Evolutionary conservation across 371 early-diverging fungal genomes (phyloP).

Genomic region (Mucor plumbeus): DNA sequence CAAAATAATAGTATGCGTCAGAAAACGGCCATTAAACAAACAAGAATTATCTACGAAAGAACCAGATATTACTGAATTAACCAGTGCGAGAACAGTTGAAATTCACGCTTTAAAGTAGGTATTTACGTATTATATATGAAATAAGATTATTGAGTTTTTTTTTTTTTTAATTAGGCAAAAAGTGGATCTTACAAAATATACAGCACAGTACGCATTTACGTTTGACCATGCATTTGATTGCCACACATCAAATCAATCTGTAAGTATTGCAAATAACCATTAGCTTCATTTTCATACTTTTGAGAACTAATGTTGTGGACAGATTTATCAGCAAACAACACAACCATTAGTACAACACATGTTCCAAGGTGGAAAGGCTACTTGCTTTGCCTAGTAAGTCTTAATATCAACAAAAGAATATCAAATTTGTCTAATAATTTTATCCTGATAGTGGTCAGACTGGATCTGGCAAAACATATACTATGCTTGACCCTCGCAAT

Average conservation of each 20-base stretch:
- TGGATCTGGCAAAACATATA: slow-evolving; percentile 97
- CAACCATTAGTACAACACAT: not conserved
- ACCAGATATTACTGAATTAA: slow-evolving; percentile 80
- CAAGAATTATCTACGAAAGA: slow-evolving; percentile 76
- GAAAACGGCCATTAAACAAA: slow-evolving; percentile 92
- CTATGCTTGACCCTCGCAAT: slow-evolving; percentile 90
- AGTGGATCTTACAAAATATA: slow-evolving; percentile 94
- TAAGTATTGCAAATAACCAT: not conserved
- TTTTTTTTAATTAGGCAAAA: slow-evolving; percentile 79
- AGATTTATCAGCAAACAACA: slow-evolving; percentile 27
- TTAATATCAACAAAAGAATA: not conserved
- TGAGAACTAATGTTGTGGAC: slow-evolving; percentile 52
- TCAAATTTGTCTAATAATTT: not conserved
- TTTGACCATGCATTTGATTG: slow-evolving; percentile 98
- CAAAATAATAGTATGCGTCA: slow-evolving; percentile 92
- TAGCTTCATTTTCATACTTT: not conserved
- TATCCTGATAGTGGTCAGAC: slow-evolving; percentile 89
- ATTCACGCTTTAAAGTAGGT: slow-evolving; percentile 77
- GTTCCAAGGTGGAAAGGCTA: slow-evolving; percentile 72
- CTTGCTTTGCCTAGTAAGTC: slow-evolving; percentile 93
- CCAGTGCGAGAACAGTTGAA: slow-evolving; percentile 69
- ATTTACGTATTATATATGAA: not conserved
- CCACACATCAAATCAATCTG: slow-evolving; percentile 71
- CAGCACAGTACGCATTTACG: slow-evolving; percentile 91
- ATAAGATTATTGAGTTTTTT: not conserved